Evolutionary conservation across 1,284 basidiomycete species (phyloP), one percentile per base, ranked within the genome.

Genomic region (Macrocybe sp.): DNA sequence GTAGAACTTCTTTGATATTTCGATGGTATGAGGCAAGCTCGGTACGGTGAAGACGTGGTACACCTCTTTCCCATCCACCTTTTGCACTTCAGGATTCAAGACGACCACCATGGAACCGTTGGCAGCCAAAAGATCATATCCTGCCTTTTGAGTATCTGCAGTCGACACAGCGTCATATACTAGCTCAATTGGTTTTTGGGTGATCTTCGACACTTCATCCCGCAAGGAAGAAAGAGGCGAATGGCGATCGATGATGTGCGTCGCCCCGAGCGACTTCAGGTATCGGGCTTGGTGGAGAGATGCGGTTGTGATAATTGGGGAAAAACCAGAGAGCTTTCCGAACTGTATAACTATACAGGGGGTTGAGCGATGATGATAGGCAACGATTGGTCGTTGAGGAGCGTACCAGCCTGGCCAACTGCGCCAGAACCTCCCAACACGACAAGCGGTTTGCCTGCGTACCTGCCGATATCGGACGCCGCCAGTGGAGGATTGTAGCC

Each of bases 261-360:
- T 77, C 1, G 78, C 82, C 3, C 82, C 81, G 16, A 78, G 63
- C 0, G 65, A 62, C 51, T 72, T 74, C 49, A 83, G 67, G 36
- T 61, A 56, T 0, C 60, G 61, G 14, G 59, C 36, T 52, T 81
- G 72, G 50, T 67, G 66, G 11, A 57, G 14, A 16, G 51, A 54
- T 46, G 40, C 46, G 2, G 50, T 47, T 9, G 43, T 38, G 36
- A 54, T 46, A 37, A 49, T 44, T 33, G 43, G 44, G 12, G 42
- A 69, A 66, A 78, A 79, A 1, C 76, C 79, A 0, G 75, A 70
- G 33, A 75, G 53, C 52, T 67, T 74, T 4, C 76, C 76, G 10
- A 83, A 59, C 55, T 83, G 81, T 38, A 82, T 67, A 1, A 61
- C 78, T 78, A 65, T 49, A 22, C 22, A 2, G 3, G 11, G 14